Conservation (phyloP, 257 asterid species). For the Scutellaria galericulata region DNA sequence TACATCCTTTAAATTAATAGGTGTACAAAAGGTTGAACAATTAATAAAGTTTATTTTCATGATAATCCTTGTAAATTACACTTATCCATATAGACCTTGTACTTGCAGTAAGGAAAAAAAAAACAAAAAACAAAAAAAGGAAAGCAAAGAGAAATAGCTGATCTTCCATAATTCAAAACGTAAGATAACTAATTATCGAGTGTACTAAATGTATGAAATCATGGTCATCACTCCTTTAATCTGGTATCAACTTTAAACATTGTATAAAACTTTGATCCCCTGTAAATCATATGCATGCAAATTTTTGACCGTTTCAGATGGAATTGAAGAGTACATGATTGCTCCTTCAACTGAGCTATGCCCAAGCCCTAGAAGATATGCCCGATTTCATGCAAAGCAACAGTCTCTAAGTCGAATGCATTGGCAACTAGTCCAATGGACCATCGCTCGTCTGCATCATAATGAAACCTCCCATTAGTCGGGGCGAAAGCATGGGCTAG, state of each 20-base stretch:
- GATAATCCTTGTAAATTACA: too few relatives aligned
- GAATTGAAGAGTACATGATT: slow-evolving; percentile 38
- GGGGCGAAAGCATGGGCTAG: slow-evolving; percentile 49
- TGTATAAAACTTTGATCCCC: slow-evolving; percentile 42
- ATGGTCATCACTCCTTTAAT: too few relatives aligned
- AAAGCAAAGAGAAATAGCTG: too few relatives aligned
- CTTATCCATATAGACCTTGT: too few relatives aligned
- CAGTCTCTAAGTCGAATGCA: slow-evolving; percentile 36
- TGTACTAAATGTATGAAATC: too few relatives aligned
- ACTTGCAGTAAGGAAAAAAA: too few relatives aligned
- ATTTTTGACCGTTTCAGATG: slow-evolving; percentile 11
- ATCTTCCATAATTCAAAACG: too few relatives aligned
- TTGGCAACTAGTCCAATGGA: background rate
- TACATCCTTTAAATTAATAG: too few relatives aligned
- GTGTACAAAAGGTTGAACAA: too few relatives aligned
- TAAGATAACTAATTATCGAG: too few relatives aligned
- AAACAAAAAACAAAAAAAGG: too few relatives aligned
- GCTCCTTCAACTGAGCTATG: slow-evolving; percentile 39
- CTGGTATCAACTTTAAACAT: background rate
- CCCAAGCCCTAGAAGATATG: slow-evolving; percentile 49
- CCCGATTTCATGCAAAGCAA: slow-evolving; percentile 53
- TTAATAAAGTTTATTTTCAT: too few relatives aligned
- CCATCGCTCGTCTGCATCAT: slow-evolving; percentile 40
- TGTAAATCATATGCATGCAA: slow-evolving; percentile 38
- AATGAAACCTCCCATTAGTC: slow-evolving; percentile 39